These are phyloP conservation scores for Lodderomyces orthopsilosis DNA, from an alignment of 1,139 yeast genomes.

Conservation along the genomic window DNA sequence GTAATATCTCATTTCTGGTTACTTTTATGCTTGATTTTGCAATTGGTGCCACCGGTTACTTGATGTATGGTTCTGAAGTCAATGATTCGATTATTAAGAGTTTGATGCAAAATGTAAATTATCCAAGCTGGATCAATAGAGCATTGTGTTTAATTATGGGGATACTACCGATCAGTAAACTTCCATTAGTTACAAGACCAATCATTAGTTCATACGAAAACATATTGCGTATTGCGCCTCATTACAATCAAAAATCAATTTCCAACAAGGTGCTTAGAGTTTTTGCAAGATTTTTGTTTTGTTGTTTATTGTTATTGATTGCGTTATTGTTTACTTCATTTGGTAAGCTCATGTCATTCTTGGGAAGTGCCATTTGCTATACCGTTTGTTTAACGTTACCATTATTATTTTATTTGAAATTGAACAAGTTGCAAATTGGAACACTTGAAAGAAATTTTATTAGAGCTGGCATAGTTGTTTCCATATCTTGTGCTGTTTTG, in stretches of 20 bases:
- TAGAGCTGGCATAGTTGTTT: constrained; percentile 43
- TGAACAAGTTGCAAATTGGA: constrained; percentile 50
- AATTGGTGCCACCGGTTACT: constrained; percentile 35
- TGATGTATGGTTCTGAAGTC: constrained; percentile 40
- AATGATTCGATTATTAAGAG: constrained; percentile 41
- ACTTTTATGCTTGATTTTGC: constrained; percentile 33
- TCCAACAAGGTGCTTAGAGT: constrained; percentile 21
- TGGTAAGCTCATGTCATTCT: constrained; percentile 77
- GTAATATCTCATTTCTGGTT: constrained; percentile 32
- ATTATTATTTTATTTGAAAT: constrained; percentile 60
- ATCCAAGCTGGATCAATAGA: constrained; percentile 32
- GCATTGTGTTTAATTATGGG: constrained; percentile 38
- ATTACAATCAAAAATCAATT: neutral
- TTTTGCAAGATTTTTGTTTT: constrained; percentile 22
- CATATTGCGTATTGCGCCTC: constrained; percentile 16
- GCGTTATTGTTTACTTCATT: constrained; percentile 70
- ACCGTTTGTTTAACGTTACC: constrained; percentile 80
- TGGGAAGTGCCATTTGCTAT: constrained; percentile 81
- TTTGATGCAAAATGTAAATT: constrained; percentile 32
- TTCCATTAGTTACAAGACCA: constrained; percentile 41
- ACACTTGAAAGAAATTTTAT: constrained; percentile 36
- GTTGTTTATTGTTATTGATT: constrained; percentile 35
- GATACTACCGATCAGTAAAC: constrained; percentile 38
- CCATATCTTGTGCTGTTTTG: constrained; percentile 45
- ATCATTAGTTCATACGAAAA: constrained; percentile 41